Base-by-base conservation (phyloP, 768 basidiomycete genomes). In the Boletellus ananas region DNA sequence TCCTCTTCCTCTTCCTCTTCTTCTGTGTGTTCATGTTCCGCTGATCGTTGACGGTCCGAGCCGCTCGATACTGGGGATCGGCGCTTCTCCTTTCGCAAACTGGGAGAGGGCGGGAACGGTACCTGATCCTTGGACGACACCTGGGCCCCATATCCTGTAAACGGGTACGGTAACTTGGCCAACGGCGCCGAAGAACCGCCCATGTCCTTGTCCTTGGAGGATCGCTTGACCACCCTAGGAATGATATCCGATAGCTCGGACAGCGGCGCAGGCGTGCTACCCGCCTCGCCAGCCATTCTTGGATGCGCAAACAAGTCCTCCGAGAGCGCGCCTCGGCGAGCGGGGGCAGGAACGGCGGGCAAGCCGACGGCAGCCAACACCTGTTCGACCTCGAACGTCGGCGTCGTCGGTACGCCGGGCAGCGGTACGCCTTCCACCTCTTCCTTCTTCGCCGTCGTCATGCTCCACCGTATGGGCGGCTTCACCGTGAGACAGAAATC, bases 101-200 rank as follows among this genome's bases (percentile, higher is more conserved):
- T 55, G 17, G 79, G 79, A 1, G 81, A 80, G 8, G 81, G 83
- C n/a, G 87, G 89, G 77, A 90, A 90, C 0, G 87, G 86, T 17
- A 90, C 79, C 54, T 85, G 71, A 41, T 76, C 84, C 55, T 77
- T 74, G 16, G 81, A 81, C 10, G 81, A 83, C 46, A 76, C 72
- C 52, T 83, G 83, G 1, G 82, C 79, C 40, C 79, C 79, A 49
- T 76, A 78, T 9, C 73, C 79, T 1, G 79, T 68, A 64, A 91
- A 90, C 0, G 89, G 87, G 71, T 91, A 91, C 6, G 85, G 84
- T 29, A 84, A 57, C 52, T 70, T 68, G 69, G 74, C 71, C 47
- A 81, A 62, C 29, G 84, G 76, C 5, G 63, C 70, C 5, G 67
- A 67, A 34, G 72, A 74, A 12, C 71, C 65, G 42, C 56, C 54